Conservation (phyloP, 2,329 filamentous ascomycete genomes). For the Neonectria punicea region DNA sequence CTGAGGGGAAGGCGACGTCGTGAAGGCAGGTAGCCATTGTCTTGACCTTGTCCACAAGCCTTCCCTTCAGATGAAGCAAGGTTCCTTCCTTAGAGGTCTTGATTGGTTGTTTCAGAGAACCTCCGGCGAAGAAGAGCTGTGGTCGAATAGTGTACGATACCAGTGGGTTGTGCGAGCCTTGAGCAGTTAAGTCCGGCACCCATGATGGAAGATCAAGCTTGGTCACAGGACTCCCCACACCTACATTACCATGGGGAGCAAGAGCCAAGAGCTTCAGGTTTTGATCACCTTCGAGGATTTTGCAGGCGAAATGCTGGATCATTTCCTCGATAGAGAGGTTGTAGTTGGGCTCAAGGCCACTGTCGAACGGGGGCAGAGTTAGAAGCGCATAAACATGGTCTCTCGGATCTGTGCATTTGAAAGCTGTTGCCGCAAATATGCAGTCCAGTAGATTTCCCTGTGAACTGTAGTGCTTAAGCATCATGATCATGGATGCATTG, state of each 20-base stretch:
- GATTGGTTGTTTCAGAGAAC: neutral
- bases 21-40: neutral
- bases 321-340: neutral
- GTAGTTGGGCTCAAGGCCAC: slow-evolving; percentile 1
- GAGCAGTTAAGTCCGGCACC: slow-evolving; percentile 1
- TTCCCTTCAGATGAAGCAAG: slow-evolving; percentile 6
- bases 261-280: slow-evolving; percentile 12
- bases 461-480: neutral
- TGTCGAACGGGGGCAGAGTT: neutral
- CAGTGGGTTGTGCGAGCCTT: neutral
- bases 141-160: neutral
- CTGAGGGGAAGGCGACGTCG: neutral
- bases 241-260: neutral
- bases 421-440: neutral
- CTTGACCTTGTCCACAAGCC: slow-evolving; percentile 5
- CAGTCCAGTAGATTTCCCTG: slow-evolving; percentile 1
- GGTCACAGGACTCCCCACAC: neutral
- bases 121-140: neutral
- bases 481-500: slow-evolving; percentile 4
- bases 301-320: neutral
- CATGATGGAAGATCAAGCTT: slow-evolving; percentile 8
- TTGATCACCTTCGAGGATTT: neutral
- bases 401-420: slow-evolving; percentile 2
- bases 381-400: slow-evolving; percentile 16
- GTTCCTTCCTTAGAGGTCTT: neutral